A percentile compares a stretch with the other conserved stretches of the same genome.
Conservation (phyloP, 306 rosid genomes). For the Vigna trinervia region DNA sequence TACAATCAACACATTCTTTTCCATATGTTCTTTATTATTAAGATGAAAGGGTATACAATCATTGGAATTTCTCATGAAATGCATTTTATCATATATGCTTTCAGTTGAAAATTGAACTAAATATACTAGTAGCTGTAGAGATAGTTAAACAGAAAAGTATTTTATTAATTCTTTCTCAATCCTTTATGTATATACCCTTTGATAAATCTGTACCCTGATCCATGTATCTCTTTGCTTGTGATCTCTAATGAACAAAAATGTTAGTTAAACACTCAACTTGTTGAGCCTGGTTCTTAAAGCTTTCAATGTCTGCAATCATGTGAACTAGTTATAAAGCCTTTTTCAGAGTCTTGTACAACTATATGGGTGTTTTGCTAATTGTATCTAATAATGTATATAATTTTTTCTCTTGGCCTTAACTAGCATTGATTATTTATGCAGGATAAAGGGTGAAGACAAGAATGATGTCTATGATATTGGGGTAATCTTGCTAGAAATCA, state of each 20-base stretch:
- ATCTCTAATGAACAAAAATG: background rate
- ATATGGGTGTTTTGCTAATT: background rate
- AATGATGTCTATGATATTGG: slow-evolving; percentile 90
- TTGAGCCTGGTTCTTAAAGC: background rate
- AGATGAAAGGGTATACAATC: background rate
- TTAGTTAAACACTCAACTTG: background rate
- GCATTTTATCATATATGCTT: slow-evolving; percentile 12
- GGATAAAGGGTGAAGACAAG: slow-evolving; percentile 70
- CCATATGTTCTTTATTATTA: background rate
- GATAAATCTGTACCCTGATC: background rate
- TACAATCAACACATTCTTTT: background rate
- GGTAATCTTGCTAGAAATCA: slow-evolving; percentile 81
- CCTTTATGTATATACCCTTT: background rate
- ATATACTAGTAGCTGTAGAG: background rate
- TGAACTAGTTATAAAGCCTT: background rate
- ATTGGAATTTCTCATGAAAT: background rate
- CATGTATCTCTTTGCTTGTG: background rate
- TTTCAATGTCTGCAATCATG: background rate
- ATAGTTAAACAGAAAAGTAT: background rate
- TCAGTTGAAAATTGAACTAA: background rate
- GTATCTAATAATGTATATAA: background rate
- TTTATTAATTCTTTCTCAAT: background rate
- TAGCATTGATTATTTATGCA: slow-evolving; percentile 43
- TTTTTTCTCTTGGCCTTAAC: slow-evolving; percentile 8
- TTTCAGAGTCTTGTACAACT: background rate